Conservation (phyloP, 257 asterid genomes). For the Buddleja alternifolia region DNA sequence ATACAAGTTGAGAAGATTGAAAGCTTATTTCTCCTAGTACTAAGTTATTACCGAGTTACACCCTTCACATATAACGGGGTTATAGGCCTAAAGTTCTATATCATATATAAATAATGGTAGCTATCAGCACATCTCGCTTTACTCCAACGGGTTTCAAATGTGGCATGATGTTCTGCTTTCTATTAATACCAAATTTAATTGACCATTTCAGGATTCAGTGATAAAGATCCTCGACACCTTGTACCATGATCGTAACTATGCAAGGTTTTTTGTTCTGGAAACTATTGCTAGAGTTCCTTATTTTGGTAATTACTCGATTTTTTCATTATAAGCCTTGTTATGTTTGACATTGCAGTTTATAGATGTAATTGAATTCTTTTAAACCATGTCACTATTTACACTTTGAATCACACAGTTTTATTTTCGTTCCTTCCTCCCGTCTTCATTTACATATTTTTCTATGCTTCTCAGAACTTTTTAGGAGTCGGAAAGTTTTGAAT, state of each 20-base stretch:
- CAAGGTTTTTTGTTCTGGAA: slow-evolving; percentile 94
- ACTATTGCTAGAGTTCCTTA: slow-evolving; percentile 98
- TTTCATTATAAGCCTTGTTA: slow-evolving; percentile 12
- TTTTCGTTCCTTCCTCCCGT: neutral
- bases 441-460: neutral
- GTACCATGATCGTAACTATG: slow-evolving; percentile 81
- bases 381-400: neutral
- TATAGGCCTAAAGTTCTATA: slow-evolving; percentile 1
- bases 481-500: neutral
- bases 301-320: slow-evolving; percentile 68
- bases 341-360: slow-evolving; percentile 17
- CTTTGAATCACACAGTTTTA: slow-evolving; percentile 13
- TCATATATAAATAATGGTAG: slow-evolving; percentile 14
- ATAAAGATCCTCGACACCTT: slow-evolving; percentile 84
- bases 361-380: neutral
- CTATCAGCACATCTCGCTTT: neutral
- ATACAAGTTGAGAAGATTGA: too few species aligned
- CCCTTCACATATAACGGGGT: neutral
- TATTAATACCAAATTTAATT: slow-evolving; percentile 27
- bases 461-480: neutral
- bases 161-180: slow-evolving; percentile 14
- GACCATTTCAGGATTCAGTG: slow-evolving; percentile 78
- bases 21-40: too few species aligned
- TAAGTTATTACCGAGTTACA: too few species aligned
- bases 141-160: slow-evolving; percentile 4